These are phyloP conservation scores for Yarrowia divulgata DNA, from an alignment of 805 yeast genomes.

Conservation along the genomic window DNA sequence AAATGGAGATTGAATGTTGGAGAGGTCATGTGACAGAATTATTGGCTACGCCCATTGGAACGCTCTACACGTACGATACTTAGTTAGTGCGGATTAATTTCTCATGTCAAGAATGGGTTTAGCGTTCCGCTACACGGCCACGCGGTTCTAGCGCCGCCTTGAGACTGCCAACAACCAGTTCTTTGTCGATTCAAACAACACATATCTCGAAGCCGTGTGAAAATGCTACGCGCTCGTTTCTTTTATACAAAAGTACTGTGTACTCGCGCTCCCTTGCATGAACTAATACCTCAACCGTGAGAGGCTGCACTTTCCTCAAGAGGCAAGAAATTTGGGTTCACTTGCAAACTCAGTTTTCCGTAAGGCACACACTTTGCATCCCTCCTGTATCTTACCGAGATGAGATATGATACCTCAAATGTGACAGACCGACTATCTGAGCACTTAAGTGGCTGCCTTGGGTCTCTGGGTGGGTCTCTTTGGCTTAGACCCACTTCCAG, in stretches of 20 bases:
- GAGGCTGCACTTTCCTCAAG: constrained; percentile 24
- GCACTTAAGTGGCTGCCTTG: background rate
- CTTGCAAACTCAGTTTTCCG: background rate
- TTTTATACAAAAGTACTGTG: constrained; percentile 6
- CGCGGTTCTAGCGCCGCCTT: background rate
- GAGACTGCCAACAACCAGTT: no score
- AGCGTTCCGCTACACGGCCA: background rate
- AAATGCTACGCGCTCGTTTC: background rate
- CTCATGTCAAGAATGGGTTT: background rate
- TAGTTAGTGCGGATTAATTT: no score
- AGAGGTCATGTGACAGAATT: background rate
- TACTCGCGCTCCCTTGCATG: constrained; percentile 2
- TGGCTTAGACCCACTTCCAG: background rate
- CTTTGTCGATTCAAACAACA: no score
- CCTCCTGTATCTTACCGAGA: constrained; percentile 20
- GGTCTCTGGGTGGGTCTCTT: background rate
- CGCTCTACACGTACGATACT: no score
- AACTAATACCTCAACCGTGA: constrained; percentile 15
- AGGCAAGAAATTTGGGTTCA: constrained; percentile 3
- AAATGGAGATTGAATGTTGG: background rate
- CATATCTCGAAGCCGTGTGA: no score
- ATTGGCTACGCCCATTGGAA: no score
- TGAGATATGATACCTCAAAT: background rate
- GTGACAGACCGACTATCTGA: background rate
- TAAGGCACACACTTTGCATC: constrained; percentile 29